These are phyloP conservation scores for Rosa hybrid DNA, from an alignment of 331 rosid genomes.

Conservation along the genomic window DNA sequence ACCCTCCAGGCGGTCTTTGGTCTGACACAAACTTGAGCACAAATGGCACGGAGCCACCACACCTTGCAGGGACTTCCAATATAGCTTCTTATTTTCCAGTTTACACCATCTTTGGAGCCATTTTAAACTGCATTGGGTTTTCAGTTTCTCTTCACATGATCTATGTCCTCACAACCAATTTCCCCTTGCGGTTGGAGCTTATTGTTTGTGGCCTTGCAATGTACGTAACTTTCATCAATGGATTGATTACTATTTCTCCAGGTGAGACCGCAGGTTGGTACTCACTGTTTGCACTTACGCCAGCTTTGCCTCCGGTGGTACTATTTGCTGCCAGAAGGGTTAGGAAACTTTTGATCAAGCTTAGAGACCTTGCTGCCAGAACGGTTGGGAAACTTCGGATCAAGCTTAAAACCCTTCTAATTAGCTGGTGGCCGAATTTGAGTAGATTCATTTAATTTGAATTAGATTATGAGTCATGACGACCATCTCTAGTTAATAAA, in stretches of 20 bases:
- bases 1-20: slow-evolving; percentile 40
- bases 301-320: slow-evolving; percentile 11
- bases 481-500: not conserved
- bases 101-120: not conserved
- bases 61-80: slow-evolving; percentile 16
- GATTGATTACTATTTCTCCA: slow-evolving; percentile 24
- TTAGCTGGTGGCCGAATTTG: too few species aligned
- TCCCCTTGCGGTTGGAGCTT: slow-evolving; percentile 30
- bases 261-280: not conserved
- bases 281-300: not conserved
- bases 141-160: slow-evolving; percentile 29
- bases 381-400: not conserved
- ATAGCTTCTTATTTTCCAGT: not conserved
- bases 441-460: not conserved
- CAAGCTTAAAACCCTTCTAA: not conserved
- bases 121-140: slow-evolving; percentile 32
- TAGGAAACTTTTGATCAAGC: not conserved
- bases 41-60: not conserved
- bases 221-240: slow-evolving; percentile 22
- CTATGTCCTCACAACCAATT: slow-evolving; percentile 23
- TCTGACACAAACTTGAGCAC: not conserved
- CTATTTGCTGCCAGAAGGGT: not conserved
- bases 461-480: not conserved
- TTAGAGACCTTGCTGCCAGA: not conserved
- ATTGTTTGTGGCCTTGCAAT: slow-evolving; percentile 18